phyloP scores from a whole-genome alignment of 2,329 filamentous ascomycete genomes.

The Claviceps purpurea region DNA sequence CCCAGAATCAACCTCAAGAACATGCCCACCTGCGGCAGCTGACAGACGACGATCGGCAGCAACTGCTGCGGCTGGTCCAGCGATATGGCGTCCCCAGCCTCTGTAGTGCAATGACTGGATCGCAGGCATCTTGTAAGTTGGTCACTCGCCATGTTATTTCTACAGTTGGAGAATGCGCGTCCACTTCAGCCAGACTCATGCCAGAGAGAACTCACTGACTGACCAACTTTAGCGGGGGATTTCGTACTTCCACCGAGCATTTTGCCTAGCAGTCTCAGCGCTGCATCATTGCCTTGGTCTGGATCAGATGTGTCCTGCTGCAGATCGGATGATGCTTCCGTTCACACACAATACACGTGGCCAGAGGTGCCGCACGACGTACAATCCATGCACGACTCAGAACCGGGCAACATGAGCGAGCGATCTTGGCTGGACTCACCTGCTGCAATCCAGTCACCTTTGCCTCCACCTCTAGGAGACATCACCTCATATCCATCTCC shows the following conservation, averaged over 20 bases:
- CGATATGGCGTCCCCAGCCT: slow-evolving; percentile 26
- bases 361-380: slow-evolving; percentile 21
- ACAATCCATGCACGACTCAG: slow-evolving; percentile 21
- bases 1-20: slow-evolving; percentile 14
- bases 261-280: slow-evolving; percentile 26
- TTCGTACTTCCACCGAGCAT: slow-evolving; percentile 27
- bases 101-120: slow-evolving; percentile 22
- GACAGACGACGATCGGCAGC: slow-evolving; percentile 25
- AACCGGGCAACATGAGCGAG: slow-evolving; percentile 20
- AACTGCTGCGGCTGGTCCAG: slow-evolving; percentile 22
- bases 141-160: not conserved
- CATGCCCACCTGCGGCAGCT: slow-evolving; percentile 23
- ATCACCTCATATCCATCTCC: slow-evolving; percentile 24
- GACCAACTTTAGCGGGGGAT: slow-evolving; percentile 18
- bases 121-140: slow-evolving; percentile 23
- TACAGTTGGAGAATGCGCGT: not conserved
- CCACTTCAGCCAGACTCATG: too few relatives aligned
- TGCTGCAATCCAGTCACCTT: slow-evolving; percentile 21
- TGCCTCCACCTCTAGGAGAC: slow-evolving; percentile 16
- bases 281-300: slow-evolving; percentile 28
- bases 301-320: slow-evolving; percentile 27
- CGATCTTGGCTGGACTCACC: slow-evolving; percentile 28
- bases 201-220: not conserved
- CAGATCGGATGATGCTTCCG: slow-evolving; percentile 25
- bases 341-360: slow-evolving; percentile 26